phyloP scores from a whole-genome alignment of 768 basidiomycete species.

The Tulasnella sp. region DNA sequence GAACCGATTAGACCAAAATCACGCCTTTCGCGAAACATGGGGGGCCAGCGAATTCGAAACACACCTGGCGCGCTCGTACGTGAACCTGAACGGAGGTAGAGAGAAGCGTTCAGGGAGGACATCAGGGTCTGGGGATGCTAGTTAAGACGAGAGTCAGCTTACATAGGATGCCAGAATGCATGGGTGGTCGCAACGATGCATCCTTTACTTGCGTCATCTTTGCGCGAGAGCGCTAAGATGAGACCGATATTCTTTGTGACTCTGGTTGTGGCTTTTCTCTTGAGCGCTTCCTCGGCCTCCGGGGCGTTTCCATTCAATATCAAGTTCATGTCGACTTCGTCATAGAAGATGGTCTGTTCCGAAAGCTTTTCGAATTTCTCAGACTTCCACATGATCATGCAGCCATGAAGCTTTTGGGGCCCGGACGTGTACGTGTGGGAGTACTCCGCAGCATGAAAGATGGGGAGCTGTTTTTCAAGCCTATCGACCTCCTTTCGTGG shows the following conservation, averaged over 20 bases:
- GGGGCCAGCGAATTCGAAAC: neutral
- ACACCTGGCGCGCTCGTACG: conserved; percentile 82
- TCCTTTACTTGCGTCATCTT: conserved; percentile 47
- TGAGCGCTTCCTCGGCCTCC: conserved; percentile 23
- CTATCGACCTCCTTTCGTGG: conserved; percentile 79
- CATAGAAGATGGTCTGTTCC: conserved; percentile 64
- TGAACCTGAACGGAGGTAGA: conserved; percentile 52
- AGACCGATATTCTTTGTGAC: conserved; percentile 80
- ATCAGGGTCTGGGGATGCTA: too few species aligned
- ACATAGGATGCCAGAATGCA: conserved; percentile 94
- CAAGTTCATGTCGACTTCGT: conserved; percentile 56
- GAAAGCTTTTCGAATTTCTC: conserved; percentile 53
- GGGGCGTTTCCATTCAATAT: conserved; percentile 44
- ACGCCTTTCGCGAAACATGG: neutral
- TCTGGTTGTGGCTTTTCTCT: conserved; percentile 62
- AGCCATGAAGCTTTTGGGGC: conserved; percentile 79
- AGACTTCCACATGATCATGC: conserved; percentile 74
- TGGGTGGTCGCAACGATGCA: conserved; percentile 86
- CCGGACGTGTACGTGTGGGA: conserved; percentile 67
- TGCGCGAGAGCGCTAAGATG: conserved; percentile 65
- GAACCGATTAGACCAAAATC: neutral
- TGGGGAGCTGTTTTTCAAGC: conserved; percentile 69
- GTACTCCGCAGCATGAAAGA: conserved; percentile 68
- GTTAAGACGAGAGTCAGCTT: conserved; percentile 40
- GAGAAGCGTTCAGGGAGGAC: neutral